Evolutionary conservation across 805 yeast species (phyloP).

Genomic region (Groenewaldozyma tartarivorans): DNA sequence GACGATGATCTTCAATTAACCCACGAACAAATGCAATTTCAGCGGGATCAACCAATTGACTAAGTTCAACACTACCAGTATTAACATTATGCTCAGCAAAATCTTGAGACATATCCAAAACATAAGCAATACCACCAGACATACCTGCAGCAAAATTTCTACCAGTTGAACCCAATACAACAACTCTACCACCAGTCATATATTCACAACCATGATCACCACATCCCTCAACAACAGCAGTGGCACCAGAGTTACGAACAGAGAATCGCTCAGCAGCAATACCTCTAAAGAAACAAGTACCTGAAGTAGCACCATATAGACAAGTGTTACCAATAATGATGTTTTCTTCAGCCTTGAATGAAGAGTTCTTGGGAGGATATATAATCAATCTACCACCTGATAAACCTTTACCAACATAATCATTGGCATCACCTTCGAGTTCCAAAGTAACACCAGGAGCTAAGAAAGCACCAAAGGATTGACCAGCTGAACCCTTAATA

Average conservation of each 20-base stretch:
- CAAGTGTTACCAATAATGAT: conserved; percentile 96
- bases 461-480: conserved; percentile 95
- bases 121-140: conserved; percentile 99
- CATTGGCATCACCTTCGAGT: conserved; percentile 95
- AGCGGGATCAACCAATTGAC: conserved; percentile 68
- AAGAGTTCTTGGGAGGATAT: conserved; percentile 79
- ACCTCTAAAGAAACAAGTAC: conserved; percentile 90
- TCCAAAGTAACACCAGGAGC: conserved; percentile 94
- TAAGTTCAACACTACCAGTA: conserved; percentile 70
- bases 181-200: conserved; percentile 98
- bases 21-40: conserved; percentile 94
- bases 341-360: conserved; percentile 90
- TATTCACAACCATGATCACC: conserved; percentile 99
- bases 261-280: conserved; percentile 98
- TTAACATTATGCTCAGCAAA: conserved; percentile 73
- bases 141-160: conserved; percentile 95
- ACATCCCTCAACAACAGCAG: conserved; percentile 90
- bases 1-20: conserved; percentile 88
- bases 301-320: conserved; percentile 95
- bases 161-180: conserved; percentile 84
- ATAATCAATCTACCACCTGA: conserved; percentile 92
- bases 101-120: conserved; percentile 90
- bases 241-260: conserved; percentile 97
- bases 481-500: conserved; percentile 91
- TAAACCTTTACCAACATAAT: conserved; percentile 94